Evolutionary conservation across 2,329 filamentous ascomycete genomes (phyloP).

Genomic region (Ceratocystis lukuohia): DNA sequence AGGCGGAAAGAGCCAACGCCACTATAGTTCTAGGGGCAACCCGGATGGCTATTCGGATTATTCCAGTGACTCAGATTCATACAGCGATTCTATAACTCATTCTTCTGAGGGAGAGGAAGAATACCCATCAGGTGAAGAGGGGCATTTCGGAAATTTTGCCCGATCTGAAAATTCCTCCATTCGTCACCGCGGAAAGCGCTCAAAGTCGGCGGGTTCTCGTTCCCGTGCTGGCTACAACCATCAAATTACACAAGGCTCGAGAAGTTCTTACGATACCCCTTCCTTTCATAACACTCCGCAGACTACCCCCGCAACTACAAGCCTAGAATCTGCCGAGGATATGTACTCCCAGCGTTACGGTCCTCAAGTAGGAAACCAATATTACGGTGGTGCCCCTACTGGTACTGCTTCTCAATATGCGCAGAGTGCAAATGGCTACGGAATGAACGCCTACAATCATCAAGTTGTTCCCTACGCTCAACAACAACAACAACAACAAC

Average conservation of each 20-base stretch:
- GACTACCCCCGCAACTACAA: conserved; percentile 40
- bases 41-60: background rate
- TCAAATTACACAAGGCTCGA: conserved; percentile 3
- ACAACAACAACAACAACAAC: conserved; percentile 10
- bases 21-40: background rate
- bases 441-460: conserved; percentile 19
- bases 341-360: conserved; percentile 32
- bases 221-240: background rate
- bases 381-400: conserved; percentile 12
- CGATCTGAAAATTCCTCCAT: conserved; percentile 3
- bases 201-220: conserved; percentile 25
- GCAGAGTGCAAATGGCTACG: conserved; percentile 29
- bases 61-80: too few relatives aligned
- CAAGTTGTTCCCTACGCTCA: conserved; percentile 35
- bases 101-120: background rate
- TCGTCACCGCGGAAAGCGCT: background rate
- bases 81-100: too few relatives aligned
- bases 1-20: background rate
- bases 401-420: conserved; percentile 23
- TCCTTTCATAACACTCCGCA: conserved; percentile 25
- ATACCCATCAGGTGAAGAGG: background rate
- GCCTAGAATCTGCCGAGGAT: conserved; percentile 52
- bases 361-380: conserved; percentile 20
- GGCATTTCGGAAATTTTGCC: background rate
- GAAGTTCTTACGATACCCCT: conserved; percentile 12